Conservation (phyloP, 1,284 basidiomycete species). For the Quambalaria eucalypti region DNA sequence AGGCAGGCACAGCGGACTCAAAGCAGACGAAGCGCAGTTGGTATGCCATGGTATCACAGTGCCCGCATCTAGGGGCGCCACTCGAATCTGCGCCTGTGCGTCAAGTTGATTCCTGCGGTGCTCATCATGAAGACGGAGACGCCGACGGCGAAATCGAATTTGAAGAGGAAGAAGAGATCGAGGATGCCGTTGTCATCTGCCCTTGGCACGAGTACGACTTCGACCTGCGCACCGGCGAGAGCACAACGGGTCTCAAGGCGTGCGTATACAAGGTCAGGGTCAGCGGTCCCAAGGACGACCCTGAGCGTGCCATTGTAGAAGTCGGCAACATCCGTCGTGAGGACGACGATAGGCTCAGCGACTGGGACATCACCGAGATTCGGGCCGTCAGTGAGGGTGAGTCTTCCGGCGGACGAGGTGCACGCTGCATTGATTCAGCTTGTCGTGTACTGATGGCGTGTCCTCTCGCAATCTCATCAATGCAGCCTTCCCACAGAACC, state of each 20-base stretch:
- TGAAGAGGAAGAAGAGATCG: conserved; percentile 39
- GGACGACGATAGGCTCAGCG: conserved; percentile 2
- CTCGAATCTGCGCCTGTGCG: conserved; percentile 62
- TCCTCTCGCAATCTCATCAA: too few species aligned
- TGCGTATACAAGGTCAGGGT: conserved; percentile 65
- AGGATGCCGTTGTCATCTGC: not conserved
- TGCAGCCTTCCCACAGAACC: too few species aligned
- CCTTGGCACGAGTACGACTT: conserved; percentile 77
- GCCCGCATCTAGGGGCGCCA: conserved; percentile 75
- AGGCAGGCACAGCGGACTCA: not conserved
- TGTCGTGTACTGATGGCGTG: too few species aligned
- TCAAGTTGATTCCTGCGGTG: conserved; percentile 55
- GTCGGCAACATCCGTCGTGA: not conserved
- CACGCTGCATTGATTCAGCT: too few species aligned
- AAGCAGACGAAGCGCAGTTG: conserved; percentile 7
- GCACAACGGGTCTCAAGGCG: conserved; percentile 66
- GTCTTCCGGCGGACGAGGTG: too few species aligned
- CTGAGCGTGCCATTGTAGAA: conserved; percentile 21
- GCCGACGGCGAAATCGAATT: conserved; percentile 50
- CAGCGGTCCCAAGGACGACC: conserved; percentile 48
- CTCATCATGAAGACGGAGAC: conserved; percentile 46
- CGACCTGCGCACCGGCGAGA: conserved; percentile 61
- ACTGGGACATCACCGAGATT: conserved; percentile 65
- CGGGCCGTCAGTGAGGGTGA: conserved; percentile 67
- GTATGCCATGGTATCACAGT: conserved; percentile 75